phyloP scores from a whole-genome alignment of 805 yeast genomes.

The Cyberlindnera nakhonratchasimensis region DNA sequence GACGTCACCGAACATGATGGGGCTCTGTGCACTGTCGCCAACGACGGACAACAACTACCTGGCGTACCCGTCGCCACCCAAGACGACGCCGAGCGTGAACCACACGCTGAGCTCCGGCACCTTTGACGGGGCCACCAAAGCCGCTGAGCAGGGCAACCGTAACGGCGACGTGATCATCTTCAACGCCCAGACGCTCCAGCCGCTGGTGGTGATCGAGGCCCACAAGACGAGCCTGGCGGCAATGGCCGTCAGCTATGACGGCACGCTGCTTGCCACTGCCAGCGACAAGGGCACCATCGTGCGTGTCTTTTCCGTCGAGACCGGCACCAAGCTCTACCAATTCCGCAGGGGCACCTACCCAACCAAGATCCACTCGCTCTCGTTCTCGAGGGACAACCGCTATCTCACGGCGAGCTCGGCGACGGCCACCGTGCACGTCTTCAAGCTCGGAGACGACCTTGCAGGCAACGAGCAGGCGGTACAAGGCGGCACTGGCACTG shows the following conservation, averaged over 20 bases:
- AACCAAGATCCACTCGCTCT: slow-evolving; percentile 71
- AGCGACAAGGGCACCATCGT: slow-evolving; percentile 77
- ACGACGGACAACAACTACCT: slow-evolving; percentile 48
- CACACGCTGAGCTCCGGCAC: slow-evolving; percentile 5
- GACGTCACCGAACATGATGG: slow-evolving; percentile 44
- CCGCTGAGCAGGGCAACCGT: slow-evolving; percentile 29
- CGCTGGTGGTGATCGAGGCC: slow-evolving; percentile 67
- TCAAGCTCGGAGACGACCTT: slow-evolving; percentile 50
- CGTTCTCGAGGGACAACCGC: slow-evolving; percentile 67
- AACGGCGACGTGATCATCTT: slow-evolving; percentile 70
- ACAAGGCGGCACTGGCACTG: no score
- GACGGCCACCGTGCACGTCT: slow-evolving; percentile 90
- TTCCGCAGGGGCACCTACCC: slow-evolving; percentile 83
- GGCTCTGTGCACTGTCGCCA: slow-evolving; percentile 61
- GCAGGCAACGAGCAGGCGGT: slow-evolving; percentile 10
- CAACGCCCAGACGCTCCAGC: slow-evolving; percentile 57
- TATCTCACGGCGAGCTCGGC: slow-evolving; percentile 82
- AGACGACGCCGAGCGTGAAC: slow-evolving; percentile 30
- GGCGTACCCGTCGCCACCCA: slow-evolving; percentile 79
- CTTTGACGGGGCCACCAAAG: not conserved
- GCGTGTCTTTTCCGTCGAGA: slow-evolving; percentile 60
- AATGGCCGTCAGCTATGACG: slow-evolving; percentile 60
- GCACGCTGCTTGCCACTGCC: slow-evolving; percentile 65
- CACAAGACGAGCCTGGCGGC: slow-evolving; percentile 69
- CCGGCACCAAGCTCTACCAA: slow-evolving; percentile 62